A percentile compares a stretch with the other conserved stretches of the same genome.
These are phyloP conservation scores for Abelmoschus esculentus DNA, from an alignment of 345 rosid species.

Conservation along the genomic window DNA sequence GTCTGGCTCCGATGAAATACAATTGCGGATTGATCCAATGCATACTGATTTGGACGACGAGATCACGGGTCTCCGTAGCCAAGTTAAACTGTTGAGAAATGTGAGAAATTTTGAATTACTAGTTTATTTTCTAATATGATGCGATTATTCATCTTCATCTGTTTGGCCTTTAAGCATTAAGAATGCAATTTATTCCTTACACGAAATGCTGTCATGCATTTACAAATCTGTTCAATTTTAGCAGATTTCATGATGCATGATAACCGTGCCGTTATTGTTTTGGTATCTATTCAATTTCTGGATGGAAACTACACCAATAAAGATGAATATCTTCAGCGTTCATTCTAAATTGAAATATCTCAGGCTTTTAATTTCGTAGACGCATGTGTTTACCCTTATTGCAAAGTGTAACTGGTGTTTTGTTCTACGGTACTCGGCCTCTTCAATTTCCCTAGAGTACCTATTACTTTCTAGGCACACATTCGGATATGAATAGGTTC, in stretches of 20 bases:
- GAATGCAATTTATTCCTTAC: neutral
- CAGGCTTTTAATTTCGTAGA: too few species aligned
- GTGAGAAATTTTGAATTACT: constrained; percentile 19
- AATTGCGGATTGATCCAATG: constrained; percentile 83
- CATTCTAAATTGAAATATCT: too few species aligned
- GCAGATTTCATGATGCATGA: neutral
- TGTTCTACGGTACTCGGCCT: too few species aligned
- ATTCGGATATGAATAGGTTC: neutral
- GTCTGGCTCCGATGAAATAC: constrained; percentile 69
- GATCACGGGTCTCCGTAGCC: constrained; percentile 71
- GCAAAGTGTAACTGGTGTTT: too few species aligned
- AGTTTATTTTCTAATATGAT: neutral
- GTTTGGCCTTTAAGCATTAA: neutral
- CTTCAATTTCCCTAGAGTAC: too few species aligned
- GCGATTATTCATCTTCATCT: neutral
- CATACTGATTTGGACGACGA: constrained; percentile 73
- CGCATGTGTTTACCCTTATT: too few species aligned
- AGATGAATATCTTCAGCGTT: too few species aligned
- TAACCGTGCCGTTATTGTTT: neutral
- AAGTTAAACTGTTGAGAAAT: constrained; percentile 66
- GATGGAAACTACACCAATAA: too few species aligned
- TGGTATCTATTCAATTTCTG: neutral
- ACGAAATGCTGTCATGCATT: neutral
- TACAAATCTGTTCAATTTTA: neutral
- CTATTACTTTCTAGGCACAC: neutral